Evolutionary conservation across 306 rosid genomes (phyloP), one percentile per base, ranked within the genome.

Genomic region (Glycyrrhiza uralensis): DNA sequence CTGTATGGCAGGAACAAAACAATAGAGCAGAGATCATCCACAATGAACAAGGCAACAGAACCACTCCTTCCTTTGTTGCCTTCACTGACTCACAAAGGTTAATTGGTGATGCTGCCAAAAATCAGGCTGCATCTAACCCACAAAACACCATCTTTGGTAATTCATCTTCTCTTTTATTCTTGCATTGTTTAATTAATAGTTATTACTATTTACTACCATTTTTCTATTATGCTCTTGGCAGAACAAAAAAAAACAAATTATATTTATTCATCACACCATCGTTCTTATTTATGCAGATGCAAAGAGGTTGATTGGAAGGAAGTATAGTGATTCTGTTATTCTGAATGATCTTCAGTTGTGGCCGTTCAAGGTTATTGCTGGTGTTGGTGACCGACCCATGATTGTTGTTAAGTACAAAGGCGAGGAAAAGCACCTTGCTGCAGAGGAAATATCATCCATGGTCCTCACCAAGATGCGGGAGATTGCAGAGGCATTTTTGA

Each of bases 381-480:
- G 82, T 9, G 32, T 49, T 1, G 56, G 71, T 6, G 86, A 83
- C 35, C 69, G 85, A 13, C 92, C 92, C 0, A 76, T 80, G 80
- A 85, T 87, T 50, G 71, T 54, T 18, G 83, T 87, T 2, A 69
- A 45, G 35, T 65, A 83, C 62, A 87, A 76, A 76, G 87, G 69
- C 5, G 75, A 81, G 17, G 89, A 83, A 8, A 85, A 66, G 28
- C 76, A 70, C 1, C 69, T 87, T n/a, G 5, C 63, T 3, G 75
- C 88, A 0, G 85, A 85, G 57, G 92, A 87, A 66, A 79, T 88
- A 41, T 88, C 90, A 13, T 71, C 93, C 7, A 79, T 88, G 87
- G 57, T 88, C 0, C 78, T 88, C 1, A 35, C 24, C 0, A 75
- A 81, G 74, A 83, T 88, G 90, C 81, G 79, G 6, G 90, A 85